A percentile compares a stretch with the other conserved stretches of the same genome.
phyloP scores from a whole-genome alignment of 192 early-diverging fungal genomes.

The Geosiphon pyriformis region DNA sequence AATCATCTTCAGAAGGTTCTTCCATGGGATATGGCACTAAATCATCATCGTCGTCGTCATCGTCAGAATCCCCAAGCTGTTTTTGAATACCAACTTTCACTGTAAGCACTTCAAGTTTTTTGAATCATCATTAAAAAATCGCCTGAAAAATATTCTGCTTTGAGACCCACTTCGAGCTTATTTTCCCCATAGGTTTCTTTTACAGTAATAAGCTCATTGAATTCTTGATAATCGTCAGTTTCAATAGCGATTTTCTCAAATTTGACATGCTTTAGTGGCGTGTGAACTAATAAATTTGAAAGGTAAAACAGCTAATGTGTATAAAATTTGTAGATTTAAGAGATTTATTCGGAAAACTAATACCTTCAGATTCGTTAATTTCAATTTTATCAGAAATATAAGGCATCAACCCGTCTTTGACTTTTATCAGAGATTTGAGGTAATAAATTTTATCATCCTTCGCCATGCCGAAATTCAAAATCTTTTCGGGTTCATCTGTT shows the following conservation, averaged over 20 bases:
- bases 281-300: too few species aligned
- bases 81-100: neutral
- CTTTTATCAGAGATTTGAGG: constrained; percentile 6
- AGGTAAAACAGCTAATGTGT: too few species aligned
- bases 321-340: too few species aligned
- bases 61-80: constrained; percentile 8
- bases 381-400: too few species aligned
- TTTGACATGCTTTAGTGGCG: neutral
- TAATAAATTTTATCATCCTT: constrained; percentile 5
- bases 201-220: neutral
- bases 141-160: neutral
- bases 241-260: neutral
- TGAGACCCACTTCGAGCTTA: neutral
- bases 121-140: neutral
- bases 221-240: neutral
- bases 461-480: constrained; percentile 14
- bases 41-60: constrained; percentile 13
- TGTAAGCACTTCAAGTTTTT: too few species aligned
- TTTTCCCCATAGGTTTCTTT: neutral
- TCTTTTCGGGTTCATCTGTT: constrained; percentile 12
- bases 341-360: too few species aligned
- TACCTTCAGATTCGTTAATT: too few species aligned
- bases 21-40: constrained; percentile 24
- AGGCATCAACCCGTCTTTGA: constrained; percentile 13
- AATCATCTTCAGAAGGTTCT: constrained; percentile 24